Evolutionary conservation across 2,329 filamentous ascomycete species (phyloP).

Genomic region (Penicillium sp.): DNA sequence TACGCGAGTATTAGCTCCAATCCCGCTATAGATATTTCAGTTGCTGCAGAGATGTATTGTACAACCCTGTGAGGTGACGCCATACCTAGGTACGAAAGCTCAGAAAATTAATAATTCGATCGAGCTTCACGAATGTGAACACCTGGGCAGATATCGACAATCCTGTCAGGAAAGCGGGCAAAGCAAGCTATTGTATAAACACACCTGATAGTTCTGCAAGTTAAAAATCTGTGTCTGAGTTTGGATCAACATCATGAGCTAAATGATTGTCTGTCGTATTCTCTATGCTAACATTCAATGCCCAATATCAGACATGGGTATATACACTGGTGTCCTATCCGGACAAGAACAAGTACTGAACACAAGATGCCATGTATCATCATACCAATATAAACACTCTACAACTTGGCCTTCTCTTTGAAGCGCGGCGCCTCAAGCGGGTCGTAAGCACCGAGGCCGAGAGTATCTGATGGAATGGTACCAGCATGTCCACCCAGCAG

Average conservation of each 20-base stretch:
- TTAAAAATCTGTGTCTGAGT: too few species aligned
- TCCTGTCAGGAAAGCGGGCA: too few species aligned
- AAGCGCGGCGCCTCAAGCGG: slow-evolving; percentile 51
- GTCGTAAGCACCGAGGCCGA: slow-evolving; percentile 60
- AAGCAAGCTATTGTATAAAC: too few species aligned
- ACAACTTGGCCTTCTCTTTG: slow-evolving; percentile 52
- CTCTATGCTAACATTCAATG: slow-evolving; percentile 1
- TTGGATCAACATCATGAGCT: background rate
- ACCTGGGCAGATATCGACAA: too few species aligned
- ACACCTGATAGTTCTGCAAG: too few species aligned
- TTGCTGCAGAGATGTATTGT: too few species aligned
- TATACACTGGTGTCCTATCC: background rate
- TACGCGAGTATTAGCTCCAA: too few species aligned
- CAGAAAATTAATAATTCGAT: too few species aligned
- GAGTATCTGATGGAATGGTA: slow-evolving; percentile 61
- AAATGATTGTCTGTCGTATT: background rate
- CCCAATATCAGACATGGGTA: slow-evolving; percentile 5
- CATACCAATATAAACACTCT: slow-evolving; percentile 8
- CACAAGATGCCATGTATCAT: background rate
- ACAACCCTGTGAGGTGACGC: too few species aligned
- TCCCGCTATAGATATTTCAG: too few species aligned
- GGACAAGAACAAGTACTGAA: background rate
- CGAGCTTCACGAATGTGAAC: too few species aligned
- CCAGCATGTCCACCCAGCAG: slow-evolving; percentile 61
- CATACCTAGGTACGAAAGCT: too few species aligned